Conservation (phyloP, 768 basidiomycete genomes). For the Phanerochaete carnosa region DNA sequence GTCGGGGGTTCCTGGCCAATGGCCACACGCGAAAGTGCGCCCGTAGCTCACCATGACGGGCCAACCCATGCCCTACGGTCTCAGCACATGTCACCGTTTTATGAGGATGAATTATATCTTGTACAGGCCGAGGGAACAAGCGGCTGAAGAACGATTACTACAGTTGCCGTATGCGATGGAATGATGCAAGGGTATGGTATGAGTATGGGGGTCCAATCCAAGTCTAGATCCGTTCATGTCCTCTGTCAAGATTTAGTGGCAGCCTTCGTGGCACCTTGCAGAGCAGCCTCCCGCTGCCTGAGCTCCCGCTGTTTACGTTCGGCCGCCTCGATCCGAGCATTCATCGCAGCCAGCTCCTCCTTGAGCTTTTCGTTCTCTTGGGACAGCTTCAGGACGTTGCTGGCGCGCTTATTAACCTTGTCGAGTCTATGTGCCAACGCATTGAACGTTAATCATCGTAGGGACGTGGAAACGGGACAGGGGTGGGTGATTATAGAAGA, state of each 20-base stretch:
- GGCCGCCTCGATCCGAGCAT: slow-evolving; percentile 69
- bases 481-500: not conserved
- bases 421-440: slow-evolving; percentile 15
- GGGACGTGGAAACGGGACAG: slow-evolving; percentile 1
- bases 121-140: slow-evolving; percentile 5
- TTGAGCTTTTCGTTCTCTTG: slow-evolving; percentile 80
- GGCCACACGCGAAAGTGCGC: not conserved
- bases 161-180: slow-evolving; percentile 4
- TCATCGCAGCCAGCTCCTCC: slow-evolving; percentile 72
- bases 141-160: slow-evolving; percentile 5
- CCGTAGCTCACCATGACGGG: slow-evolving; percentile 27
- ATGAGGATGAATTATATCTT: slow-evolving; percentile 7
- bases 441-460: not conserved
- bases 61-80: slow-evolving; percentile 52
- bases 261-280: not conserved
- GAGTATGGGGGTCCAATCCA: slow-evolving; percentile 1
- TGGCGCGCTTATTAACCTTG: slow-evolving; percentile 63
- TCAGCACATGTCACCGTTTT: slow-evolving; percentile 4
- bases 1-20: too few relatives aligned
- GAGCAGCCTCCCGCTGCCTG: slow-evolving; percentile 32
- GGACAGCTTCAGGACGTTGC: slow-evolving; percentile 72
- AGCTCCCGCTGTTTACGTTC: slow-evolving; percentile 56
- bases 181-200: slow-evolving; percentile 9
- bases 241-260: not conserved
- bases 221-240: slow-evolving; percentile 3